Evolutionary conservation across 441 rosid species (phyloP), one percentile per base, ranked within the genome.

Genomic region (Syzygium syzygioides): DNA sequence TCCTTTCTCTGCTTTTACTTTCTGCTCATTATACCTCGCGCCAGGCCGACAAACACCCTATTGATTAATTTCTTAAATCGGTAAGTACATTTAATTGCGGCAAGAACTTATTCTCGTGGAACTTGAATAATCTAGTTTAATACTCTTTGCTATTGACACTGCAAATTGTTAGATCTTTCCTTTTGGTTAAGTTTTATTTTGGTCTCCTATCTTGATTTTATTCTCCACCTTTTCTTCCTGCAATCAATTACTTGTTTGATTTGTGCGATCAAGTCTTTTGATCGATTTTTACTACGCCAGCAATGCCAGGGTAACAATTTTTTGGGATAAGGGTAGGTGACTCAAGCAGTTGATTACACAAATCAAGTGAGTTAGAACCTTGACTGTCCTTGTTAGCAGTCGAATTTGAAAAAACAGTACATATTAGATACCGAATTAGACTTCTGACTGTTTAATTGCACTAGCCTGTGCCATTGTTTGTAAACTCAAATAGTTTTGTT

Each of bases 1-100:
- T 98, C 94, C 98, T 96, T 88, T 98, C 99, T 85, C 94, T 96
- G 85, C 97, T 98, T 88, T 93, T 98, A 91, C 95, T 98, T 11
- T 95, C 99, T 87, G 99, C 99, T 3, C 99, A 97, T 92, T 96
- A 97, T 87, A 97, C 99, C 19, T 98, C 99, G 86, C 98, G 99
- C 37, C 99, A 98, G 95, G 92, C 95, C 32, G 98, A 97, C 91
- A 98, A 98, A 89, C 99, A 98, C 91, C 97, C 99, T 13, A 96
- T 97, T 55, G 99, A 97, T 92, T 98, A 91, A 94, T 87, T 59
- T 87, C 68, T 79, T 88, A 23, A 50, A 48, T 87, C 7, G 87
- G 66, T 76, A 41, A 76, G 83, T 76, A 76, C n/a, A 41, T 71
- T 23, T 76, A 76, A 76, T 13, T 76, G 83, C 37, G 52, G 52